Evolutionary conservation across 176 grass and related monocot genomes (phyloP), one percentile per base, ranked within the genome.

Genomic region (Oropetium thomaeum): DNA sequence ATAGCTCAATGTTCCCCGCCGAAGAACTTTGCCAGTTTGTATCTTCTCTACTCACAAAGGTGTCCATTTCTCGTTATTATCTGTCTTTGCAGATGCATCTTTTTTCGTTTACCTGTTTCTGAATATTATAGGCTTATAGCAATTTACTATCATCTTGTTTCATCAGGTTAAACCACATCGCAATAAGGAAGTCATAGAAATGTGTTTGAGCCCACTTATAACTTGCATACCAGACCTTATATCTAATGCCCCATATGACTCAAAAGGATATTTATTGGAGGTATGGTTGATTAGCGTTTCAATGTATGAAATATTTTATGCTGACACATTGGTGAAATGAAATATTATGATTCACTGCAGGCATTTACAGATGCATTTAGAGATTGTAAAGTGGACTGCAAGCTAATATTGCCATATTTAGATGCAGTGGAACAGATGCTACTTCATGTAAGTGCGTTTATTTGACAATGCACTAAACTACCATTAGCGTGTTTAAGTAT

Each of bases 341-440:
- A 67, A 82, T 19, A 48, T 25, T 82, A 62, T 77, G 29, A 76
- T 74, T 30, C 44, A 82, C 57, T 85, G 82, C 91, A 93, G 91
- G 81, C 78, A 72, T 93, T 93, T 83, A 93, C 91, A 31, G 62
- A 78, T 41, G 79, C 82, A 73, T 93, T 88, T 71, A 68, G 72
- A 77, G 81, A 77, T 75, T 93, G 78, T 85, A 90, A 81, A 29
- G 87, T 88, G 78, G 91, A 93, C 58, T 76, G 70, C 53, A 93
- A 87, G 85, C 74, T 93, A 51, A 85, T 90, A 3, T 64, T 88
- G 52, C 81, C 78, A 73, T 93, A 86, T 80, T 80, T 93, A 68
- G 79, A 77, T 67, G 84, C 68, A 31, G 48, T 88, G 55, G 78
- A 77, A 74, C 54, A 88, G 67, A 77, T 93, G 85, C 60, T 93